Evolutionary conservation across 352 stramenopile genomes (phyloP), one percentile per base, ranked within the genome.

Genomic region (Elongisporangium anandrum): DNA sequence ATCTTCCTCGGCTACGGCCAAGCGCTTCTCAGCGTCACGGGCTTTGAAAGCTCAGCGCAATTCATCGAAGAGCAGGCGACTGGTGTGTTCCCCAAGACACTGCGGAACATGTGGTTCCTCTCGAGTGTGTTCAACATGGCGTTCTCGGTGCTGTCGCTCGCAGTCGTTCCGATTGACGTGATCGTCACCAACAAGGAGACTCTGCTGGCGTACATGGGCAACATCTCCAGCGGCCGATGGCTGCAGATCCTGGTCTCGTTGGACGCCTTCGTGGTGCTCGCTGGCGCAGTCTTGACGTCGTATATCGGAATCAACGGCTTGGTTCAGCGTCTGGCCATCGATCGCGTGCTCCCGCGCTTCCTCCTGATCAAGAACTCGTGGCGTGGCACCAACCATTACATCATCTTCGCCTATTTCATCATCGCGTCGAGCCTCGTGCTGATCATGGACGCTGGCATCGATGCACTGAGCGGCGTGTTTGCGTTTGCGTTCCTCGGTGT

Each of bases 401-500:
- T 94, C 51, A 93, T 94, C 62, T 66, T 94, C 29, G 60, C 62
- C 4, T 96, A 92, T 63, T 94, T 87, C 53, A 48, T 87, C 52
- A 61, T 94, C 29, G 65, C 66, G 16, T 76, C 87, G 3, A 92
- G 78, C 56, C 75, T 95, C 52, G 82, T 93, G 24, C 64, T 93
- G 23, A 69, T 90, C 34, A 61, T 96, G 50, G 64, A 96, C 54
- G 87, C 8, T 81, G 81, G 2, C n/a, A n/a, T n/a, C n/a, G n/a
- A 88, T 57, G 69, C 77, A 1, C 63, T 88, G 26, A 70, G 65
- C 10, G 87, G 88, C 13, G 89, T 97, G 9, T 97, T 97, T 61
- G 88, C 81, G 7, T 88, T 95, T 23, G 84, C 89, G 9, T 97
- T 97, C 62, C 63, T 97, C 1, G 78, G 69, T 10, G 83, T 97